These are phyloP conservation scores for Mycena crocata DNA, from an alignment of 768 basidiomycete species.

Conservation along the genomic window DNA sequence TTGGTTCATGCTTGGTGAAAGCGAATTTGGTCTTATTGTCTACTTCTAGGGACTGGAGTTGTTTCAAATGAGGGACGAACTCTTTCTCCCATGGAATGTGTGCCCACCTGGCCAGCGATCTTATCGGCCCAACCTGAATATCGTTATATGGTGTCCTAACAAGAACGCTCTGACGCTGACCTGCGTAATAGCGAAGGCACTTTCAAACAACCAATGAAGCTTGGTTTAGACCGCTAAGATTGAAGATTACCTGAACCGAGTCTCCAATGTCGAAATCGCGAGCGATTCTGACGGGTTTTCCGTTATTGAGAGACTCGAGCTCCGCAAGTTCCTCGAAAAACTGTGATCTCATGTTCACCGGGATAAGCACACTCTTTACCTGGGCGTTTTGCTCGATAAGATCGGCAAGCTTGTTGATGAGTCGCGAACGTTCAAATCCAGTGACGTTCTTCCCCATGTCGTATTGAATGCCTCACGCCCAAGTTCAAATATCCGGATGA, in stretches of 20 bases:
- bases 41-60: slow-evolving; percentile 82
- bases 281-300: slow-evolving; percentile 80
- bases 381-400: slow-evolving; percentile 85
- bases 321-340: slow-evolving; percentile 75
- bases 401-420: slow-evolving; percentile 89
- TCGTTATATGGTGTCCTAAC: too few relatives aligned
- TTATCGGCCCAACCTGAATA: slow-evolving; percentile 97
- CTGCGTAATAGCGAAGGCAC: slow-evolving; percentile 89
- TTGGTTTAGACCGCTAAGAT: neutral
- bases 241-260: slow-evolving; percentile 62
- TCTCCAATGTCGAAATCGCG: slow-evolving; percentile 87
- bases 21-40: slow-evolving; percentile 85
- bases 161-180: too few relatives aligned
- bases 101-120: slow-evolving; percentile 81
- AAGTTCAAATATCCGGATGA: too few relatives aligned
- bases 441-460: slow-evolving; percentile 92
- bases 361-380: neutral
- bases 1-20: slow-evolving; percentile 69
- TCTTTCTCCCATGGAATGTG: neutral
- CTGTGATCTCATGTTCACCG: neutral
- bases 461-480: slow-evolving; percentile 90
- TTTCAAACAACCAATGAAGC: slow-evolving; percentile 30
- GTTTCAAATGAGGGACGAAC: neutral
- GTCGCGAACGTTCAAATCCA: slow-evolving; percentile 82
- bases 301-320: slow-evolving; percentile 89